These are phyloP conservation scores for Citrus mangshanensis DNA, from an alignment of 345 rosid genomes.

Conservation along the genomic window DNA sequence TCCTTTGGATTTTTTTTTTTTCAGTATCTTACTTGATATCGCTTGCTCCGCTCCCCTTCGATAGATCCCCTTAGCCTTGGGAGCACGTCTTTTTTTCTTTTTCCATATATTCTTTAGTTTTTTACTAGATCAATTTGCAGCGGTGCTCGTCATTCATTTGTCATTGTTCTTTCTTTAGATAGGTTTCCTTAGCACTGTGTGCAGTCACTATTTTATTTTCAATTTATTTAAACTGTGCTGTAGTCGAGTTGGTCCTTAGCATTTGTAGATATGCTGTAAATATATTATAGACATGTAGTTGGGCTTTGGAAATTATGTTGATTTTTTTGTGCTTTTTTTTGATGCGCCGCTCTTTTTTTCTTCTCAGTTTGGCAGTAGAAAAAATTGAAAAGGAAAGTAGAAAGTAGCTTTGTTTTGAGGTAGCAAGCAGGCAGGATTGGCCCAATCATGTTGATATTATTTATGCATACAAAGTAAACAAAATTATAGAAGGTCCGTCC, in stretches of 20 bases:
- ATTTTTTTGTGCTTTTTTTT: constrained; percentile 1
- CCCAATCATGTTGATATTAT: background rate
- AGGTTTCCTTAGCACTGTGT: constrained; percentile 20
- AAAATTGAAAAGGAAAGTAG: background rate
- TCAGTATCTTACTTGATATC: background rate
- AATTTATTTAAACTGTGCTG: background rate
- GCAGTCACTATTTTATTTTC: constrained; percentile 9
- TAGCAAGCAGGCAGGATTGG: background rate
- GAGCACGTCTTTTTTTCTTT: background rate
- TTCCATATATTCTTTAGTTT: constrained; percentile 12
- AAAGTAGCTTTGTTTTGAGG: background rate
- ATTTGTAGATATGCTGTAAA: constrained; percentile 39
- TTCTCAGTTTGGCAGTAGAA: too few relatives aligned
- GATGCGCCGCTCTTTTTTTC: background rate
- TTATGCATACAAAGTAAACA: background rate
- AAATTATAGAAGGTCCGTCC: background rate
- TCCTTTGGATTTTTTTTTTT: background rate
- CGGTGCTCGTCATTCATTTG: constrained; percentile 10
- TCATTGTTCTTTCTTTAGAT: constrained; percentile 3
- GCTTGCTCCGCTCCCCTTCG: constrained; percentile 1
- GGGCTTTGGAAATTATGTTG: constrained; percentile 11
- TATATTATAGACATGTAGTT: constrained; percentile 20
- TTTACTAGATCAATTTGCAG: constrained; percentile 11
- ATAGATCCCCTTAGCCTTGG: background rate
- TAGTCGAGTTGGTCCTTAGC: constrained; percentile 10